These are phyloP conservation scores for Neonectria sp. DNA, from an alignment of 2,329 filamentous ascomycete species.

Conservation along the genomic window DNA sequence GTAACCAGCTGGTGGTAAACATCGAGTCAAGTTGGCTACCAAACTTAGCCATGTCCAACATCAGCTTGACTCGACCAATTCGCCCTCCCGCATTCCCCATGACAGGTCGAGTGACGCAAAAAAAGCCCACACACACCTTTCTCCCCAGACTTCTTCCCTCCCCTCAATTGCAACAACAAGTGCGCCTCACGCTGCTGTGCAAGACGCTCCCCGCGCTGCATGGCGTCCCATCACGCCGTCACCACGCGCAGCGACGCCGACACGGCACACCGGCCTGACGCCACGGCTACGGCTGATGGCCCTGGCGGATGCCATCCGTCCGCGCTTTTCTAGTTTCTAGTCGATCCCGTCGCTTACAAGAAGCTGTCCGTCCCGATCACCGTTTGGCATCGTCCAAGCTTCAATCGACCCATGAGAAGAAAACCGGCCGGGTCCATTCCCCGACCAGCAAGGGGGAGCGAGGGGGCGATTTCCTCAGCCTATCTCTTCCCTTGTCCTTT, in stretches of 20 bases:
- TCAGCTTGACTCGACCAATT: not conserved
- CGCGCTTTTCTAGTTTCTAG: not conserved
- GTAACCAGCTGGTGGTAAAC: too few species aligned
- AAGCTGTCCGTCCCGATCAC: not conserved
- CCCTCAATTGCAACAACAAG: not conserved
- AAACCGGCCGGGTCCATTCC: slow-evolving; percentile 14
- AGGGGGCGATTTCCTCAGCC: slow-evolving; percentile 14
- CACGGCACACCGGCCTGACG: slow-evolving; percentile 5
- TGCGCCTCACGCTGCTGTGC: not conserved
- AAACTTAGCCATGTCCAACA: not conserved
- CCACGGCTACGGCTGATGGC: not conserved
- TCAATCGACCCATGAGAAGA: slow-evolving; percentile 22
- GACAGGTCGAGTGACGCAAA: slow-evolving; percentile 1
- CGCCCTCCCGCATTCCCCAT: not conserved
- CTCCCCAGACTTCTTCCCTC: slow-evolving; percentile 20
- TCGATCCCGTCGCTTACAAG: not conserved
- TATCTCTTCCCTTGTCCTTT: slow-evolving; percentile 19
- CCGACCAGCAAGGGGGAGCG: not conserved
- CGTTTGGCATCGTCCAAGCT: slow-evolving; percentile 3
- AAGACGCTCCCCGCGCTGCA: slow-evolving; percentile 38
- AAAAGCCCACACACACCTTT: not conserved
- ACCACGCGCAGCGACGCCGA: not conserved
- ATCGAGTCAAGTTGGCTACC: not conserved
- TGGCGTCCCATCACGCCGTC: slow-evolving; percentile 30
- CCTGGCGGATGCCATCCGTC: not conserved